Conservation (phyloP, 139 green algal genomes). For the Yamagishiella unicocca region DNA sequence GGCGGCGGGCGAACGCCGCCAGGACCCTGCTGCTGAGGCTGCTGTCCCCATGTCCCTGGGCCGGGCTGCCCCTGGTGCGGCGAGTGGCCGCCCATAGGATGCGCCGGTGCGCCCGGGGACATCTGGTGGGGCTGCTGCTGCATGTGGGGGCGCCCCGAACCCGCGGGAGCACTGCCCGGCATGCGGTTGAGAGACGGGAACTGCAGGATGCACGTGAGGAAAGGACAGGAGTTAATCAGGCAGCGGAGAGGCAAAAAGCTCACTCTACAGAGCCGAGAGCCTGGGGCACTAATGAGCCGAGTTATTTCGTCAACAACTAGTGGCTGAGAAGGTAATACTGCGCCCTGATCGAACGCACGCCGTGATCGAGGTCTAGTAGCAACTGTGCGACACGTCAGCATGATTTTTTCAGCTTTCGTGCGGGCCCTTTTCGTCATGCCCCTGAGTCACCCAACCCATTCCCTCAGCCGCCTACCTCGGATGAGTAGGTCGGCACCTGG, state of each 20-base stretch:
- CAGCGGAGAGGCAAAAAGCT: too few species aligned
- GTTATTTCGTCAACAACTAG: too few species aligned
- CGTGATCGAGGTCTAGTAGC: too few species aligned
- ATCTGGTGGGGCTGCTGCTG: slow-evolving; percentile 14
- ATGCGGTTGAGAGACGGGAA: slow-evolving; percentile 9
- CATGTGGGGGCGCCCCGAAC: neutral
- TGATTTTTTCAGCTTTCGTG: too few species aligned
- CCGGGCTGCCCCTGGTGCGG: neutral
- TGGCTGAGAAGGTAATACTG: too few species aligned
- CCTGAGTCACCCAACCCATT: neutral
- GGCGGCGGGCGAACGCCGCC: slow-evolving; percentile 23
- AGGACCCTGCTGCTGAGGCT: neutral
- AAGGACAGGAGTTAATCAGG: too few species aligned
- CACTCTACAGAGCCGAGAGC: too few species aligned
- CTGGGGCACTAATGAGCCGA: too few species aligned
- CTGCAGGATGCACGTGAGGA: too few species aligned
- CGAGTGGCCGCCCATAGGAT: neutral
- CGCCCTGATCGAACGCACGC: too few species aligned
- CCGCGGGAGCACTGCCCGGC: neutral
- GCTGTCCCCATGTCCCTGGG: slow-evolving; percentile 14
- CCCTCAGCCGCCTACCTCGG: slow-evolving; percentile 26
- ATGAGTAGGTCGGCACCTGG: slow-evolving; percentile 41
- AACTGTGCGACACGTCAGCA: too few species aligned
- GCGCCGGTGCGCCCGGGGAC: neutral
- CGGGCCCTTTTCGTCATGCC: too few species aligned